Percentiles rank a stretch among this genome's conserved stretches.
Conservation (phyloP, 345 rosid species). For the Linum usitatissimum region DNA sequence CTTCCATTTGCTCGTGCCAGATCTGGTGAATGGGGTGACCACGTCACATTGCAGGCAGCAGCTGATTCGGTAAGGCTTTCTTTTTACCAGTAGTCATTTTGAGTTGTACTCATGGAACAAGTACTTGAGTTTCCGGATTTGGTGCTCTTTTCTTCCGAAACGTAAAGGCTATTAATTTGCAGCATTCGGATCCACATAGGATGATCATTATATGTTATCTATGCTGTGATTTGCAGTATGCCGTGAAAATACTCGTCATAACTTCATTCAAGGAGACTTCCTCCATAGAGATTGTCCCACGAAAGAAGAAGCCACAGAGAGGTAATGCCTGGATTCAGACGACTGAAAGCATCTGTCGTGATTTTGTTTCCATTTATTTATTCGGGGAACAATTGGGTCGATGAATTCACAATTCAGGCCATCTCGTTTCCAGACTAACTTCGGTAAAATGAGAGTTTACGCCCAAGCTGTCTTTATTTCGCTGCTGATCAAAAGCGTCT, state of each 20-base stretch:
- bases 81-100: background rate
- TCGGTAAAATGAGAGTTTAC: background rate
- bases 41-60: slow-evolving; percentile 71
- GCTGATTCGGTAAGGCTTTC: slow-evolving; percentile 46
- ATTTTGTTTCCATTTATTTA: slow-evolving; percentile 5
- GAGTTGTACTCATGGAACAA: too few species aligned
- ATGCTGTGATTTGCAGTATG: slow-evolving; percentile 39
- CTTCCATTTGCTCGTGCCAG: slow-evolving; percentile 28
- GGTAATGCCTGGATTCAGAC: slow-evolving; percentile 29
- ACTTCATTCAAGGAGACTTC: slow-evolving; percentile 90
- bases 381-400: background rate
- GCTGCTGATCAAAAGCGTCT: background rate
- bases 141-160: background rate
- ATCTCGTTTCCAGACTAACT: background rate
- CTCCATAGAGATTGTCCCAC: slow-evolving; percentile 80
- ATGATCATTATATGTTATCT: background rate
- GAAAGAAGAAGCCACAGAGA: slow-evolving; percentile 42
- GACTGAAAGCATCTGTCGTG: background rate
- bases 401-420: background rate
- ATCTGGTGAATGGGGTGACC: slow-evolving; percentile 68
- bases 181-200: background rate
- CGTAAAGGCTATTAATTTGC: background rate
- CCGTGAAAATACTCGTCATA: slow-evolving; percentile 55
- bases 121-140: background rate
- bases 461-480: background rate